Evolutionary conservation across 2,329 filamentous ascomycete genomes (phyloP).

Genomic region (Lithohypha guttulata): DNA sequence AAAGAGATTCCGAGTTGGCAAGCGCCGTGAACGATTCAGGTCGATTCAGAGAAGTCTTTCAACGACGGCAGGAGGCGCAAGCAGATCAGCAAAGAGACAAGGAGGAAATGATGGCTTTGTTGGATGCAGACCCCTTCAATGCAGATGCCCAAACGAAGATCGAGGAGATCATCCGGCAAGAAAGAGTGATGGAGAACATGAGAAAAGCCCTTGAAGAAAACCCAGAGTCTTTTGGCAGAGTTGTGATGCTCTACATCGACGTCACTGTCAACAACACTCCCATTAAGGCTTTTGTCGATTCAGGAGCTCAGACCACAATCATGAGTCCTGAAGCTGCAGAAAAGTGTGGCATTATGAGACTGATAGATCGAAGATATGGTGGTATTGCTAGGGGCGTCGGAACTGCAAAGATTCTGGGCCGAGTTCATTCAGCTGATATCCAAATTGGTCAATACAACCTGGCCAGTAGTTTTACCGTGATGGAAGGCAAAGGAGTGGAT

Average conservation of each 20-base stretch:
- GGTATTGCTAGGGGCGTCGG: slow-evolving; percentile 90
- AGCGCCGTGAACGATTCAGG: slow-evolving; percentile 63
- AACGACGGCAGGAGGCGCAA: slow-evolving; percentile 58
- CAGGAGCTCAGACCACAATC: slow-evolving; percentile 93
- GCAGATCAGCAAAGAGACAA: slow-evolving; percentile 63
- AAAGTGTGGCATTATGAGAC: slow-evolving; percentile 86
- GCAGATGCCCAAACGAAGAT: slow-evolving; percentile 83
- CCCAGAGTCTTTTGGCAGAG: slow-evolving; percentile 83
- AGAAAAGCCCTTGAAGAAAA: slow-evolving; percentile 96
- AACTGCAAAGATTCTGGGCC: slow-evolving; percentile 85
- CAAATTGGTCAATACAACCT: slow-evolving; percentile 80
- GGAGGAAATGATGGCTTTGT: slow-evolving; percentile 67
- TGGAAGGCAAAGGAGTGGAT: slow-evolving; percentile 97
- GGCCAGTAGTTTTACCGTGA: slow-evolving; percentile 94
- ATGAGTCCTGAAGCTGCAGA: slow-evolving; percentile 94
- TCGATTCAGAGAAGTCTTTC: slow-evolving; percentile 64
- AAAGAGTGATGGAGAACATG: slow-evolving; percentile 86
- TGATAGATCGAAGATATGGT: slow-evolving; percentile 84
- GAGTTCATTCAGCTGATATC: slow-evolving; percentile 90
- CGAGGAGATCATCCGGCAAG: slow-evolving; percentile 92
- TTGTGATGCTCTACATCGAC: slow-evolving; percentile 93
- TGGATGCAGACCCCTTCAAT: slow-evolving; percentile 93
- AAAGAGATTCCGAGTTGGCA: slow-evolving; percentile 65
- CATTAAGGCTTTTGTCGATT: slow-evolving; percentile 94
- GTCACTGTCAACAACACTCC: slow-evolving; percentile 88